phyloP scores from a whole-genome alignment of 2,329 filamentous ascomycete genomes.

The Stylonectria norvegica region DNA sequence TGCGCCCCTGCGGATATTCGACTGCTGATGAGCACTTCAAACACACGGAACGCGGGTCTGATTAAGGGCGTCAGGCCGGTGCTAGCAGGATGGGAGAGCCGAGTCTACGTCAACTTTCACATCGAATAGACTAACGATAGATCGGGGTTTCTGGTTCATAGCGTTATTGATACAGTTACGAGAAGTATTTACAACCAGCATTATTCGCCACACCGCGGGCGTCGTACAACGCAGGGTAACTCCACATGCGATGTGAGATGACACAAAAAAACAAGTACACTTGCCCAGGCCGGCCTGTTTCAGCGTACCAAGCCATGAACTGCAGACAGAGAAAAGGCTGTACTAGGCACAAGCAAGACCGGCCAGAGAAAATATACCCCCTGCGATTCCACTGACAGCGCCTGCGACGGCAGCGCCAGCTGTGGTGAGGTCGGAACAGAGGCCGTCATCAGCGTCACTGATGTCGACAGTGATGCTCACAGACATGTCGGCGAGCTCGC shows the following conservation, averaged over 20 bases:
- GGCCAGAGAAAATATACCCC: background rate
- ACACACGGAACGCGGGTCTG: background rate
- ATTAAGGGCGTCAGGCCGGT: constrained; percentile 5
- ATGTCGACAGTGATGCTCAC: constrained; percentile 4
- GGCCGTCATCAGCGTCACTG: constrained; percentile 2
- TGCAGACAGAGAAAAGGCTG: background rate
- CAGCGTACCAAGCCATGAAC: too few relatives aligned
- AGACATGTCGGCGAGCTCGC: constrained; percentile 7
- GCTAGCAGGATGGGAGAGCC: constrained; percentile 18
- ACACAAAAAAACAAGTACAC: too few relatives aligned
- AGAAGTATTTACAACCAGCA: too few relatives aligned
- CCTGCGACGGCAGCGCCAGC: background rate
- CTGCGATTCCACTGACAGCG: background rate
- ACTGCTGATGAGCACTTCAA: constrained; percentile 28
- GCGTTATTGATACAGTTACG: too few relatives aligned
- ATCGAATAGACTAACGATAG: background rate
- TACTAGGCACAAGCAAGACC: background rate
- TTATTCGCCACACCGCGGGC: too few relatives aligned
- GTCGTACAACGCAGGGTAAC: too few relatives aligned
- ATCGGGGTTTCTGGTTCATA: too few relatives aligned
- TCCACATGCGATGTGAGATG: too few relatives aligned
- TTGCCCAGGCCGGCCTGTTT: too few relatives aligned
- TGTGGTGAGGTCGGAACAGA: constrained; percentile 1
- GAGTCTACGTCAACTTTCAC: constrained; percentile 16
- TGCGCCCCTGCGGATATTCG: constrained; percentile 9